Conservation (phyloP, 2,329 filamentous ascomycete species). For the Cladobotryum protrusum region DNA sequence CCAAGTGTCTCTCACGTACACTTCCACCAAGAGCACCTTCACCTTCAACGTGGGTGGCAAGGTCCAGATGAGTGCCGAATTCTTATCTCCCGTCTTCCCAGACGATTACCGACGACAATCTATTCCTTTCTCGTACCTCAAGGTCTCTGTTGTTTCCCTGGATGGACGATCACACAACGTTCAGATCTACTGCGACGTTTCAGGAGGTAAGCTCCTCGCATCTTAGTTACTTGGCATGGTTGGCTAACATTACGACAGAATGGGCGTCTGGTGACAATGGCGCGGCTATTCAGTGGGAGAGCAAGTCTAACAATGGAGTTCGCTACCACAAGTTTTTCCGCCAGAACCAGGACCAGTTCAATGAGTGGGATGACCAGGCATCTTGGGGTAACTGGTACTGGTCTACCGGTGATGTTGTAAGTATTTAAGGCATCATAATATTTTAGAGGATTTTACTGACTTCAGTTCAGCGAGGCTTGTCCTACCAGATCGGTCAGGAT, state of each 20-base stretch:
- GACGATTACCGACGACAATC: slow-evolving; percentile 62
- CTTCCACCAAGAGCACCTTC: slow-evolving; percentile 66
- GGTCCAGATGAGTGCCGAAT: slow-evolving; percentile 61
- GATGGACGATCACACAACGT: slow-evolving; percentile 59
- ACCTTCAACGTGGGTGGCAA: slow-evolving; percentile 56
- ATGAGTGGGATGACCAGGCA: slow-evolving; percentile 62
- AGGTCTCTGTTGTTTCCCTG: slow-evolving; percentile 54
- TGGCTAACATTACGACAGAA: slow-evolving; percentile 40
- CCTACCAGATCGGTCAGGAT: slow-evolving; percentile 67
- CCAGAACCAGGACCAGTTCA: slow-evolving; percentile 56
- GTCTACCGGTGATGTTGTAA: slow-evolving; percentile 50
- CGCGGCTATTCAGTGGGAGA: slow-evolving; percentile 57
- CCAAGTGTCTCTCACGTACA: slow-evolving; percentile 62
- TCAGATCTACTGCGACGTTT: slow-evolving; percentile 67
- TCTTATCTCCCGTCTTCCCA: slow-evolving; percentile 64
- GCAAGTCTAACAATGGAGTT: slow-evolving; percentile 42
- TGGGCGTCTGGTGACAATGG: slow-evolving; percentile 60
- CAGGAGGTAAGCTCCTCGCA: slow-evolving; percentile 25
- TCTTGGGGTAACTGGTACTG: slow-evolving; percentile 82
- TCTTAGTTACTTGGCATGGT: slow-evolving; percentile 3
- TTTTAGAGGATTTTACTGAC: not conserved
- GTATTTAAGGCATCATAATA: not conserved
- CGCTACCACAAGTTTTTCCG: slow-evolving; percentile 60
- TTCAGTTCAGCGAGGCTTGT: slow-evolving; percentile 34
- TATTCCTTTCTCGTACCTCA: slow-evolving; percentile 63